These are phyloP conservation scores for Arthonia radiata DNA, from an alignment of 495 filamentous ascomycete genomes.

Conservation along the genomic window DNA sequence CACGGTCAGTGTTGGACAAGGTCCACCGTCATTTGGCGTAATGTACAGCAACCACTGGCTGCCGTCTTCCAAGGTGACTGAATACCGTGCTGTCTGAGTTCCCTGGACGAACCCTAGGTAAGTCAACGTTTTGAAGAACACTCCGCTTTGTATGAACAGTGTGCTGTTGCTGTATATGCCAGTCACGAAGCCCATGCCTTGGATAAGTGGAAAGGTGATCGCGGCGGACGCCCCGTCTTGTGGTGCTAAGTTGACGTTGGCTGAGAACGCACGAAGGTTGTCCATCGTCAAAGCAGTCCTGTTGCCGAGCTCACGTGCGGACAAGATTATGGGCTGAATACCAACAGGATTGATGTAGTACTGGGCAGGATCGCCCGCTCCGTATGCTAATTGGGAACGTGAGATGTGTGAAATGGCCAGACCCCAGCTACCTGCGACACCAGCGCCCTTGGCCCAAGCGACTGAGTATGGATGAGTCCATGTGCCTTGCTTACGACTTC, in stretches of 20 bases:
- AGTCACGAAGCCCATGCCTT: constrained; percentile 77
- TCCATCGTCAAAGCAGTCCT: constrained; percentile 37
- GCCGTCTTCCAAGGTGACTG: constrained; percentile 41
- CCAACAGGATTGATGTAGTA: constrained; percentile 71
- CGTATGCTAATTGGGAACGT: constrained; percentile 35
- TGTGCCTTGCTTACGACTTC: constrained; percentile 37
- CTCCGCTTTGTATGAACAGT: constrained; percentile 46
- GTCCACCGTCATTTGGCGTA: constrained; percentile 22
- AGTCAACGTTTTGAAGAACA: constrained; percentile 45
- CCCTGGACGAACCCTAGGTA: constrained; percentile 29
- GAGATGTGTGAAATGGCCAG: constrained; percentile 53
- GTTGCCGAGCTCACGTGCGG: constrained; percentile 42
- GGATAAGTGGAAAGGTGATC: constrained; percentile 61
- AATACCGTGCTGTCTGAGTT: constrained; percentile 53
- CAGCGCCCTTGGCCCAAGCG: constrained; percentile 46
- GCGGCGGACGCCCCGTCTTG: constrained; percentile 23
- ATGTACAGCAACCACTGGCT: constrained; percentile 64
- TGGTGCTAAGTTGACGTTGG: constrained; percentile 38
- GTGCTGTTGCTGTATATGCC: constrained; percentile 44
- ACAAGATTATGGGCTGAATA: constrained; percentile 55
- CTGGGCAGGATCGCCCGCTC: constrained; percentile 29
- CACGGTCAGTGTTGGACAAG: constrained; percentile 23
- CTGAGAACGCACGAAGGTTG: constrained; percentile 40
- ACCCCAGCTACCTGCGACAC: constrained; percentile 45
- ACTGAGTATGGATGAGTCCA: constrained; percentile 79